Evolutionary conservation across 2,329 filamentous ascomycete species (phyloP), one percentile per base, ranked within the genome.

Genomic region (Aurifilum marmelostoma): DNA sequence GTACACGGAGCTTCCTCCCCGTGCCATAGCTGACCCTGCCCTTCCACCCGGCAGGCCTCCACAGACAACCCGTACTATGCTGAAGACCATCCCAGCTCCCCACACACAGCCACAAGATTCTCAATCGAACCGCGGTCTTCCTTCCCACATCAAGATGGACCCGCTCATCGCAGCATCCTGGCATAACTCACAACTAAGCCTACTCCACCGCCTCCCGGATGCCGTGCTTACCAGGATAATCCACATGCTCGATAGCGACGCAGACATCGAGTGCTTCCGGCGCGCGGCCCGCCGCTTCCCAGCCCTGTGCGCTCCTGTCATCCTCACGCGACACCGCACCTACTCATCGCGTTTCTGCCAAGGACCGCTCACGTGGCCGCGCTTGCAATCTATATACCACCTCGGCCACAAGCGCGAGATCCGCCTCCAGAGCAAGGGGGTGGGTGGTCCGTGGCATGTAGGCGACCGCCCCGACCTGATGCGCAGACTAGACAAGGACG

Each of bases 251-350:
- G 66, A 68, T 29, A 11, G 50, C 50, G 50, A 52, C 18, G 21
- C 21, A n/a, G 66, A 60, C 1, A 18, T 68, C 34, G 66, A 65
- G 52, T 68, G 66, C 21, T 39, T 68, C 7, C 66, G 66, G 16
- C 66, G 66, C 29, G 61, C 47, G 27, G 39, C 66, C 2, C 50
- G 66, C 29, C 47, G 11, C 29, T 67, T 64, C 3, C 52, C n/a
- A 2, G 24, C 14, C 3, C 14, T 64, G 1, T 67, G 61, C 39
- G 52, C 24, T 6, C 18, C 41, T 29, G 27, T 43, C 34, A 63
- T 67, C n/a, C 27, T n/a, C 37, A 14, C 24, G 2, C 29, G 66
- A 32, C n/a, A 54, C 11, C 50, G 50, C 24, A 54, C n/a, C 11
- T 54, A n/a, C n/a, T n/a, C n/a, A n/a, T n/a, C n/a, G n/a, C n/a